A percentile compares a stretch with the other conserved stretches of the same genome.
phyloP scores from a whole-genome alignment of 345 rosid species.

The Theobroma cacao region DNA sequence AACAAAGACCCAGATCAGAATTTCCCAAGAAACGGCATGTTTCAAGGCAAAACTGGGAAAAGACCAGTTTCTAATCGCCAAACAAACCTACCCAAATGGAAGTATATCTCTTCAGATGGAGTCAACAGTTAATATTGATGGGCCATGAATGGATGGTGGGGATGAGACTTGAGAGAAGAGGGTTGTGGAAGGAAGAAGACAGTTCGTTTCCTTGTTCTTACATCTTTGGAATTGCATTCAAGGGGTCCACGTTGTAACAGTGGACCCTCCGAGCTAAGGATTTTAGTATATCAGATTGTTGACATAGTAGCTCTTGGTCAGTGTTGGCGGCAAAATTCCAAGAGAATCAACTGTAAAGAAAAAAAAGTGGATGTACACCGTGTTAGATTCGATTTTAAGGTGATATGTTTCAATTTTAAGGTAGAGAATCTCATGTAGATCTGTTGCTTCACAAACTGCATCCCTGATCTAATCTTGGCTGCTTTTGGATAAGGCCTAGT shows the following conservation, averaged over 20 bases:
- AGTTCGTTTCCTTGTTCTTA: slow-evolving; percentile 21
- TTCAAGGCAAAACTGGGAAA: background rate
- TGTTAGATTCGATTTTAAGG: slow-evolving; percentile 3
- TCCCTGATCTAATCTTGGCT: background rate
- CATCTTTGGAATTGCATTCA: slow-evolving; percentile 13
- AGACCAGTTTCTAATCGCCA: background rate
- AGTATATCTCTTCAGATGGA: slow-evolving; percentile 31
- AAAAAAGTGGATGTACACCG: too few relatives aligned
- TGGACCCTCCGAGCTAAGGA: slow-evolving; percentile 17
- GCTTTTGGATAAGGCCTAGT: slow-evolving; percentile 3
- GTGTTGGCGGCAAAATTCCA: slow-evolving; percentile 28
- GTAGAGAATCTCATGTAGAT: slow-evolving; percentile 15
- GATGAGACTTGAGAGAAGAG: background rate
- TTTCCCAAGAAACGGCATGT: background rate
- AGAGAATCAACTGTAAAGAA: slow-evolving; percentile 9
- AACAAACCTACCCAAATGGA: background rate
- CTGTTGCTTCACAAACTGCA: background rate
- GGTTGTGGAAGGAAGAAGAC: slow-evolving; percentile 14
- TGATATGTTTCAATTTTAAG: background rate
- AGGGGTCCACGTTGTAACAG: slow-evolving; percentile 21
- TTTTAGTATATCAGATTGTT: slow-evolving; percentile 22
- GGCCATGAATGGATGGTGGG: background rate
- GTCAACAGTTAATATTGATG: slow-evolving; percentile 24
- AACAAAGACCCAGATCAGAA: background rate
- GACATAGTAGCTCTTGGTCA: slow-evolving; percentile 11